These are phyloP conservation scores for Lepiota brunneoincarnata DNA, from an alignment of 768 basidiomycete genomes.

Conservation along the genomic window DNA sequence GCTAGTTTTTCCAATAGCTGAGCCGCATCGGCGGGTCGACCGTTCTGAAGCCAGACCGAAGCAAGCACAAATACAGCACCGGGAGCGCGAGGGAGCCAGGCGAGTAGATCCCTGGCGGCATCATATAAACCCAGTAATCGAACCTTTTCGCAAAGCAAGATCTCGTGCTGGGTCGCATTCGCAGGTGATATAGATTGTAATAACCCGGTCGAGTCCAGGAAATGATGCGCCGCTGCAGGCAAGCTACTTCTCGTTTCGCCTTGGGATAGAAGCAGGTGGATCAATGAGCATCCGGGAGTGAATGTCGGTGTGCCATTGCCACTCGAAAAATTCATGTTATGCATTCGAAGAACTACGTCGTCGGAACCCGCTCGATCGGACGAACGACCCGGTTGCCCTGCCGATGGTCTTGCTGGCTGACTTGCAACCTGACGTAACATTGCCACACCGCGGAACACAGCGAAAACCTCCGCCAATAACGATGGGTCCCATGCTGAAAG, in stretches of 20 bases:
- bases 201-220: constrained; percentile 64
- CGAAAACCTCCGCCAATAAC: constrained; percentile 70
- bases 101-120: constrained; percentile 60
- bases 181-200: constrained; percentile 69
- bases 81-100: constrained; percentile 78
- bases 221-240: constrained; percentile 63
- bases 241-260: constrained; percentile 46
- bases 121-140: constrained; percentile 60
- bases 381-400: constrained; percentile 11
- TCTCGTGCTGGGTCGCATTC: constrained; percentile 64
- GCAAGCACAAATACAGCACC: constrained; percentile 73
- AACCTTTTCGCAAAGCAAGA: constrained; percentile 69
- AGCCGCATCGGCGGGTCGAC: constrained; percentile 72
- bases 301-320: constrained; percentile 34
- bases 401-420: constrained; percentile 47
- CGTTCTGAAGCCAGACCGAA: constrained; percentile 60
- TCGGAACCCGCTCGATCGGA: constrained; percentile 29
- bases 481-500: constrained; percentile 63
- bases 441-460: constrained; percentile 74
- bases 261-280: constrained; percentile 60
- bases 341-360: constrained; percentile 68
- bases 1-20: constrained; percentile 70
- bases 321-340: constrained; percentile 69
- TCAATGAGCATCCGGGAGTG: constrained; percentile 56
- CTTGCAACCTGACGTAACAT: constrained; percentile 62